Conservation (phyloP, 2,329 filamentous ascomycete species). For the Hyphodiscus sp. region DNA sequence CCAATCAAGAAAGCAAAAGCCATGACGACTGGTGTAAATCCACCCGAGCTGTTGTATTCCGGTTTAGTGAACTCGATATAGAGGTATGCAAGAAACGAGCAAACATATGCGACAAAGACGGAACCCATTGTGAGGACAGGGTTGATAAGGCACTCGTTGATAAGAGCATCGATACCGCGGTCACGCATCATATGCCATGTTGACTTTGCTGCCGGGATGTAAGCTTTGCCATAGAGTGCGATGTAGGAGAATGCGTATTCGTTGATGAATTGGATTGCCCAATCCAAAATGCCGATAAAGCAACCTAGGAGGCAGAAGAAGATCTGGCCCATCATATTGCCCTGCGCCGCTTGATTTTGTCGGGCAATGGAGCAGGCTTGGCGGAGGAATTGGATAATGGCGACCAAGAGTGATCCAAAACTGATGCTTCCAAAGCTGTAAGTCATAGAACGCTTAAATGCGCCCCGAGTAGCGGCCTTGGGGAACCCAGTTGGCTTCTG, state of each 20-base stretch:
- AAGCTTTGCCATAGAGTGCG: constrained; percentile 84
- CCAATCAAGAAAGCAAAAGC: constrained; percentile 87
- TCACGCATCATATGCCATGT: constrained; percentile 70
- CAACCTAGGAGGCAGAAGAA: constrained; percentile 72
- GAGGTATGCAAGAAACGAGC: constrained; percentile 76
- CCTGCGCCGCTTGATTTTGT: constrained; percentile 54
- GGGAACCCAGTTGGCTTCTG: constrained; percentile 60
- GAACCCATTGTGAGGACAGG: constrained; percentile 65
- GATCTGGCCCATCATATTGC: constrained; percentile 61
- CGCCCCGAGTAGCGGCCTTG: constrained; percentile 73
- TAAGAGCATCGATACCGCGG: constrained; percentile 80
- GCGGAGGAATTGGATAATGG: constrained; percentile 77
- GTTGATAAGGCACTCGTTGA: constrained; percentile 52
- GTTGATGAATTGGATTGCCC: constrained; percentile 85
- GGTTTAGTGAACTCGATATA: constrained; percentile 80
- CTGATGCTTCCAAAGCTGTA: constrained; percentile 91
- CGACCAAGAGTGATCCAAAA: constrained; percentile 77
- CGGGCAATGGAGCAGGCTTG: constrained; percentile 77
- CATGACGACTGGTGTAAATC: constrained; percentile 70
- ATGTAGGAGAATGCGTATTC: constrained; percentile 91
- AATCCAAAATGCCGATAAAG: constrained; percentile 70
- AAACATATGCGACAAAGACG: constrained; percentile 77
- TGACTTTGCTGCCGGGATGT: constrained; percentile 72
- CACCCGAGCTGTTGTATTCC: constrained; percentile 61
- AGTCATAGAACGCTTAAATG: constrained; percentile 73